A percentile compares a stretch with the other conserved stretches of the same genome.
Conservation (phyloP, 306 rosid species). For the Acacia crassicarpa region DNA sequence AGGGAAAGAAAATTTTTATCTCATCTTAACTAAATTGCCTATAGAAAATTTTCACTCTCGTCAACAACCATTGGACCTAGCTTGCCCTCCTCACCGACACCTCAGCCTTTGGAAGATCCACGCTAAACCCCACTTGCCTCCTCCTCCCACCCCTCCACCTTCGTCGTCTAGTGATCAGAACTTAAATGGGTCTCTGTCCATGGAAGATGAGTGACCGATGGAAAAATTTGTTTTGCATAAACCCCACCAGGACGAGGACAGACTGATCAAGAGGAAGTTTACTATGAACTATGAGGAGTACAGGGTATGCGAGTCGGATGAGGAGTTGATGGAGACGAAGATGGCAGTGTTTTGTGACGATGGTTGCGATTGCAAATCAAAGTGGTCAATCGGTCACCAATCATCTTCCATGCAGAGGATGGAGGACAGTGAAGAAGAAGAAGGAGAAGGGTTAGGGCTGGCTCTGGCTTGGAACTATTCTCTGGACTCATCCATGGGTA, state of each 20-base stretch:
- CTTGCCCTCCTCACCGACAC: conserved; percentile 58
- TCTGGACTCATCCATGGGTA: too few relatives aligned
- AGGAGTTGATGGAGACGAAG: too few relatives aligned
- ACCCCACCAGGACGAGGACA: not conserved
- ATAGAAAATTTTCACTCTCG: conserved; percentile 6
- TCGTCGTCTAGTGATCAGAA: not conserved
- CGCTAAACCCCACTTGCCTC: conserved; percentile 12
- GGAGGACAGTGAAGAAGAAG: too few relatives aligned
- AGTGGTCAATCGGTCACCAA: too few relatives aligned
- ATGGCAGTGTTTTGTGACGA: too few relatives aligned
- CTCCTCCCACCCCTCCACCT: not conserved
- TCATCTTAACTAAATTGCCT: too few relatives aligned
- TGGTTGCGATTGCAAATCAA: too few relatives aligned
- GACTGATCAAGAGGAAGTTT: not conserved
- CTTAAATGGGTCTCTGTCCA: not conserved
- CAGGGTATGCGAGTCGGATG: not conserved
- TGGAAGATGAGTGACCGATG: not conserved
- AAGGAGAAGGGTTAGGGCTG: too few relatives aligned
- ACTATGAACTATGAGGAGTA: conserved; percentile 30
- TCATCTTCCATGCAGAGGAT: too few relatives aligned
- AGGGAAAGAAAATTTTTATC: too few relatives aligned
- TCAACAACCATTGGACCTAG: conserved; percentile 65
- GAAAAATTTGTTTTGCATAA: not conserved
- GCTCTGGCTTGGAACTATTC: too few relatives aligned
- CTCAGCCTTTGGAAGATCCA: conserved; percentile 48